These are phyloP conservation scores for Tylopilus sp. DNA, from an alignment of 768 basidiomycete genomes.

Conservation along the genomic window DNA sequence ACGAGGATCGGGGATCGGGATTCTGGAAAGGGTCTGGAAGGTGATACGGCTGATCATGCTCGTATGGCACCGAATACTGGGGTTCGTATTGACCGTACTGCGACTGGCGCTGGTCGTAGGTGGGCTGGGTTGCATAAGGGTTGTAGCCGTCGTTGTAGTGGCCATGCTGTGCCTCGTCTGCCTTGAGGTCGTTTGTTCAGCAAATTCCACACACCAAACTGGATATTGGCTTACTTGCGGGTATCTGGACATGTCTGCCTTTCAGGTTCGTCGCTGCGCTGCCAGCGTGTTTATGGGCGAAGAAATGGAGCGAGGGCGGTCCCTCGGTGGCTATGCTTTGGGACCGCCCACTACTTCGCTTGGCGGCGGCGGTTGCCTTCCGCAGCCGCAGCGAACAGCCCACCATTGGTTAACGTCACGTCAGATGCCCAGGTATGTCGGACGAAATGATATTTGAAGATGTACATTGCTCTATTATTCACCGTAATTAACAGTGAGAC, in stretches of 20 bases:
- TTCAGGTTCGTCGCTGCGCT: background rate
- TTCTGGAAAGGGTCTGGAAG: constrained; percentile 39
- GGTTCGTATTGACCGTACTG: constrained; percentile 28
- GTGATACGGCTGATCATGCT: constrained; percentile 35
- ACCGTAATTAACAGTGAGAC: too few relatives aligned
- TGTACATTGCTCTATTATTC: too few relatives aligned
- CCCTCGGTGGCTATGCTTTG: constrained; percentile 4
- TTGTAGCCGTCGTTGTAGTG: constrained; percentile 69
- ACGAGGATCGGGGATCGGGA: constrained; percentile 14
- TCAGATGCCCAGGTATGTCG: background rate
- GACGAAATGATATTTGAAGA: too few relatives aligned
- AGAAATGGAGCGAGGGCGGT: background rate
- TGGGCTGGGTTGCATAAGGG: constrained; percentile 40
- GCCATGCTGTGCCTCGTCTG: constrained; percentile 60
- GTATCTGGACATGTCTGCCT: constrained; percentile 38
- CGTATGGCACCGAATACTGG: constrained; percentile 32
- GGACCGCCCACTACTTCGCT: background rate
- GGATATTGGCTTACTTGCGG: constrained; percentile 33
- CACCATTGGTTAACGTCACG: too few relatives aligned
- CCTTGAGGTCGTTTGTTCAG: constrained; percentile 34
- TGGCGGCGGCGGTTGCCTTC: background rate
- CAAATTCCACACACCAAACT: background rate
- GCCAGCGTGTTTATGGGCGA: constrained; percentile 5
- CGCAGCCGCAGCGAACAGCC: constrained; percentile 5
- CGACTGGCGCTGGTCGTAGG: constrained; percentile 39